Percentiles rank a stretch among this genome's conserved stretches.
Conservation (phyloP, 176 grass and related monocot genomes). For the Ensete glaucum region DNA sequence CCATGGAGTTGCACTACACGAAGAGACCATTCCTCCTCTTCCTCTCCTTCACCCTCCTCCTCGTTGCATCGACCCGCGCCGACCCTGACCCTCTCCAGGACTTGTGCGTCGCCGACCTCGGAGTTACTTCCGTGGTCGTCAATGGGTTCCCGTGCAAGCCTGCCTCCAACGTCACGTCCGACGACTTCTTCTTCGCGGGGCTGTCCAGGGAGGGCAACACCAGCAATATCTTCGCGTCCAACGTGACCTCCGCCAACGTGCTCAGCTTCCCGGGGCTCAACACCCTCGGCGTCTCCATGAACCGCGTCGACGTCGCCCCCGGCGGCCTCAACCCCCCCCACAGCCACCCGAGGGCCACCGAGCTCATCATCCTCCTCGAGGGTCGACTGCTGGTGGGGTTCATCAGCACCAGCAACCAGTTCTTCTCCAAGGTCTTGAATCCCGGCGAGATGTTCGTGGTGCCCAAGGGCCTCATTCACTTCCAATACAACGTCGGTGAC, state of each 20-base stretch:
- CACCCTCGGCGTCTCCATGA: slow-evolving; percentile 75
- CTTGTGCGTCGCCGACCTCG: slow-evolving; percentile 56
- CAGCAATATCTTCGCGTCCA: slow-evolving; percentile 24
- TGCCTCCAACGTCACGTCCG: slow-evolving; percentile 32
- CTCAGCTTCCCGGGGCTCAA: slow-evolving; percentile 70
- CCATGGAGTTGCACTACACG: too few species aligned
- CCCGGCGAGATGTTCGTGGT: slow-evolving; percentile 54
- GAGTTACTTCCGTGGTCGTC: neutral
- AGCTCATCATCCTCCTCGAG: slow-evolving; percentile 43
- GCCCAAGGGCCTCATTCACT: slow-evolving; percentile 68
- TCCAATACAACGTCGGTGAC: slow-evolving; percentile 51
- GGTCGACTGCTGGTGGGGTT: slow-evolving; percentile 62
- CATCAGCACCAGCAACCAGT: slow-evolving; percentile 37
- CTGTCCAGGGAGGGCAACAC: slow-evolving; percentile 24
- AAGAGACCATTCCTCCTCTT: neutral
- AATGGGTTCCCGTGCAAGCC: slow-evolving; percentile 70
- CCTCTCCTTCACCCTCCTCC: neutral
- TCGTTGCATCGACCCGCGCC: neutral
- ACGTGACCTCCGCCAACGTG: slow-evolving; percentile 40
- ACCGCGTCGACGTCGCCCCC: slow-evolving; percentile 67
- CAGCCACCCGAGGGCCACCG: slow-evolving; percentile 58
- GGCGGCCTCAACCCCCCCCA: slow-evolving; percentile 78
- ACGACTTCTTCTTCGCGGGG: slow-evolving; percentile 66
- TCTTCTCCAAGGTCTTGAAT: slow-evolving; percentile 39
- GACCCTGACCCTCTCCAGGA: slow-evolving; percentile 66